phyloP scores from a whole-genome alignment of 352 stramenopile genomes.

The Bremia lactucae region DNA sequence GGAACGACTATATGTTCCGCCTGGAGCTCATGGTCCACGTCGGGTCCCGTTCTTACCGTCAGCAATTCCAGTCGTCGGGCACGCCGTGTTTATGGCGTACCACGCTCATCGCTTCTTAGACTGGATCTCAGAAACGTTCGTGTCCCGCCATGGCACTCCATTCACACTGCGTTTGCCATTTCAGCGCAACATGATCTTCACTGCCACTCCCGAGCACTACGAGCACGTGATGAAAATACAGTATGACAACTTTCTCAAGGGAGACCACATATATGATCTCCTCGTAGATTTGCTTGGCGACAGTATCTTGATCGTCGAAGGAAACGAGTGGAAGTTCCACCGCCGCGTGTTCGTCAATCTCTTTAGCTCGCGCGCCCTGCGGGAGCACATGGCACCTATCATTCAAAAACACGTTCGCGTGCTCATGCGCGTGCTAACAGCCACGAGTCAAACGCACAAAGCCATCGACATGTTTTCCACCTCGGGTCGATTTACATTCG shows the following conservation, averaged over 20 bases:
- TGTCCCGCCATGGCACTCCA: conserved; percentile 6
- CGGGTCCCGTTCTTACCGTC: conserved; percentile 18
- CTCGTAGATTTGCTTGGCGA: conserved; percentile 51
- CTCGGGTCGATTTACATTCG: conserved; percentile 21
- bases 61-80: conserved; percentile 21
- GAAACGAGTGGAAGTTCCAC: conserved; percentile 52
- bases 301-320: conserved; percentile 65
- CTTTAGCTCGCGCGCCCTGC: conserved; percentile 49
- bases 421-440: conserved; percentile 16
- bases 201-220: conserved; percentile 21
- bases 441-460: not conserved
- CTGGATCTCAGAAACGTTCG: conserved; percentile 20
- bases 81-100: conserved; percentile 20
- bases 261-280: conserved; percentile 28
- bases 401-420: conserved; percentile 31
- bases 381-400: conserved; percentile 33
- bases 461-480: conserved; percentile 16
- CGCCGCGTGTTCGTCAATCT: conserved; percentile 82
- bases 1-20: conserved; percentile 10
- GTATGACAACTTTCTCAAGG: conserved; percentile 72
- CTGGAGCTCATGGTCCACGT: conserved; percentile 8
- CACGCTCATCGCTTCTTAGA: conserved; percentile 20
- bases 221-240: conserved; percentile 51
- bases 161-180: conserved; percentile 18
- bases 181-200: conserved; percentile 22